A percentile compares a stretch with the other conserved stretches of the same genome.
These are phyloP conservation scores for Pyrenophora teres DNA, from an alignment of 2,329 filamentous ascomycete genomes.

Conservation along the genomic window DNA sequence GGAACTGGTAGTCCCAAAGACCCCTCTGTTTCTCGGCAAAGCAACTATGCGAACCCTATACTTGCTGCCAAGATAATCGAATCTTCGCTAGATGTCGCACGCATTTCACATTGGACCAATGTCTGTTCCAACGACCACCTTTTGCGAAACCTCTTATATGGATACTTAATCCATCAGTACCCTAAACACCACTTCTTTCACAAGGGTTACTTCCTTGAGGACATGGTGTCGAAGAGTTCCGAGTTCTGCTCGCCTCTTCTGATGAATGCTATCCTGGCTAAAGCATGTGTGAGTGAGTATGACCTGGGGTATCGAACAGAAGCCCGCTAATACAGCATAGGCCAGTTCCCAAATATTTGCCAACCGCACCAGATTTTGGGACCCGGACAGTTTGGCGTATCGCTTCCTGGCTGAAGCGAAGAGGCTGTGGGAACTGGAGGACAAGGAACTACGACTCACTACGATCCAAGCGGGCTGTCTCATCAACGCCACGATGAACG, in stretches of 20 bases:
- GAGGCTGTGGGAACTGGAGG: constrained; percentile 25
- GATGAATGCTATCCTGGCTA: constrained; percentile 28
- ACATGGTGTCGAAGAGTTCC: constrained; percentile 15
- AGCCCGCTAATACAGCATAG: constrained; percentile 9
- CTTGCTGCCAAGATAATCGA: constrained; percentile 25
- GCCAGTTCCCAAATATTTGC: constrained; percentile 6
- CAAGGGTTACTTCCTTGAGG: constrained; percentile 26
- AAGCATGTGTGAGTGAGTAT: constrained; percentile 23
- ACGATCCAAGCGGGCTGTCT: constrained; percentile 21
- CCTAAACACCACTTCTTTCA: constrained; percentile 16
- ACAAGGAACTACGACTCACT: constrained; percentile 9
- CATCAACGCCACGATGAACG: constrained; percentile 15
- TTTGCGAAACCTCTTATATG: constrained; percentile 18
- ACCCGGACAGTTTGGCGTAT: constrained; percentile 20
- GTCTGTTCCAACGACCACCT: constrained; percentile 22
- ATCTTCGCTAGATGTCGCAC: constrained; percentile 17
- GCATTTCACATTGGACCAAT: constrained; percentile 22
- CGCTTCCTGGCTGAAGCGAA: constrained; percentile 29
- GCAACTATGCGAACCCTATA: constrained; percentile 22
- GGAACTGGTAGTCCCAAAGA: neutral
- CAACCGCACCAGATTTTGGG: constrained; percentile 18
- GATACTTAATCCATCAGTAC: constrained; percentile 21
- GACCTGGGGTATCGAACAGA: neutral
- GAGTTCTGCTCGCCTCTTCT: constrained; percentile 25
- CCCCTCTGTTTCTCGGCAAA: neutral